Percentiles rank a stretch among this genome's conserved stretches.
Evolutionary conservation across 2,329 filamentous ascomycete species (phyloP).

Genomic region (Penicillium sp.): DNA sequence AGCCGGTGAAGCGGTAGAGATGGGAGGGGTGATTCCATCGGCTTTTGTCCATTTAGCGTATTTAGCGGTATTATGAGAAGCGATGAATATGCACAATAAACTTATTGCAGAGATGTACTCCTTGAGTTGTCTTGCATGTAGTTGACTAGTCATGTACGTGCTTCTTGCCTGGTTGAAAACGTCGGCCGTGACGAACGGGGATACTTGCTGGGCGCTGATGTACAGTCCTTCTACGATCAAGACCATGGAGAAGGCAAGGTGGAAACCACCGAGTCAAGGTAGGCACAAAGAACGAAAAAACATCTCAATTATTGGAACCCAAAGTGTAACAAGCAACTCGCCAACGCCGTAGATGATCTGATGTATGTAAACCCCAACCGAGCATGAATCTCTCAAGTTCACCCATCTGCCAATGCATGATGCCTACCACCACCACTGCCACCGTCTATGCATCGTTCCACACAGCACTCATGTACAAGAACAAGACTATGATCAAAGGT

Average conservation of each 20-base stretch:
- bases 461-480: background rate
- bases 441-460: constrained; percentile 12
- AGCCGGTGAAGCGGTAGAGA: constrained; percentile 42
- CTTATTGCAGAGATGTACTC: background rate
- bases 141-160: background rate
- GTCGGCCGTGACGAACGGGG: too few relatives aligned
- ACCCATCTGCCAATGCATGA: background rate
- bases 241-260: too few relatives aligned
- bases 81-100: constrained; percentile 4
- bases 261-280: too few relatives aligned
- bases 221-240: too few relatives aligned
- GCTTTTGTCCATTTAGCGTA: background rate
- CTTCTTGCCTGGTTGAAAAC: background rate
- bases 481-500: too few relatives aligned
- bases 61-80: constrained; percentile 13
- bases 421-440: background rate
- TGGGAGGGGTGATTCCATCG: background rate
- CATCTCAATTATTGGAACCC: too few relatives aligned
- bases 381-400: background rate
- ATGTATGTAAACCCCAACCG: background rate
- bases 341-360: constrained; percentile 4
- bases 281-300: too few relatives aligned
- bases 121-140: background rate
- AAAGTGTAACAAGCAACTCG: too few relatives aligned
- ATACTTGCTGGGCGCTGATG: too few relatives aligned